Percentiles rank a stretch among this genome's conserved stretches.
These are phyloP conservation scores for Colletotrichum destructivum DNA, from an alignment of 2,329 filamentous ascomycete genomes.

Conservation along the genomic window DNA sequence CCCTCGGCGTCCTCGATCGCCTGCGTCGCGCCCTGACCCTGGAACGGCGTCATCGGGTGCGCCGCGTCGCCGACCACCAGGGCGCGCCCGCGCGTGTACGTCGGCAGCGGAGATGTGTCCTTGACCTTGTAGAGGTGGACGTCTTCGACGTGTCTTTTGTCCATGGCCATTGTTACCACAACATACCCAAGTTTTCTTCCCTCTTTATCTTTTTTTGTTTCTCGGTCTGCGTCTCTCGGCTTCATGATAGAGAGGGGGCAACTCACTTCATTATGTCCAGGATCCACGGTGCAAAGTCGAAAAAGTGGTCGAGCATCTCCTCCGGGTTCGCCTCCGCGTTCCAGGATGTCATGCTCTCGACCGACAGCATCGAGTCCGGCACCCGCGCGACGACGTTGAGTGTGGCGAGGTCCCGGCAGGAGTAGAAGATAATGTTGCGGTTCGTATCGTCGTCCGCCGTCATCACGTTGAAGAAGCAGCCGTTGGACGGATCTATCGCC, in stretches of 20 bases:
- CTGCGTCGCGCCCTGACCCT: slow-evolving; percentile 36
- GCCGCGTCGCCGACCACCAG: slow-evolving; percentile 39
- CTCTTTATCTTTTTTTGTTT: background rate
- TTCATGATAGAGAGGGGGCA: no score
- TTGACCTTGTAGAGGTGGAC: slow-evolving; percentile 31
- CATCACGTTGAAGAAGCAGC: slow-evolving; percentile 31
- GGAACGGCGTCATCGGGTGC: slow-evolving; percentile 41
- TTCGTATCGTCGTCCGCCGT: slow-evolving; percentile 23
- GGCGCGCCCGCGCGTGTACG: slow-evolving; percentile 49
- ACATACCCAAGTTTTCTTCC: no score
- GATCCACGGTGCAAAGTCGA: slow-evolving; percentile 36
- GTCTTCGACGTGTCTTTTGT: slow-evolving; percentile 15
- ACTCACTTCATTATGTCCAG: slow-evolving; percentile 31
- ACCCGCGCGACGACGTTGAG: slow-evolving; percentile 33
- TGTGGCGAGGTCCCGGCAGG: slow-evolving; percentile 21
- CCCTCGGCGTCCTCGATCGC: slow-evolving; percentile 39
- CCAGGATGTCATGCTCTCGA: slow-evolving; percentile 32
- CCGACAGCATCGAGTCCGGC: slow-evolving; percentile 11
- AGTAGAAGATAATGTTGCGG: slow-evolving; percentile 36
- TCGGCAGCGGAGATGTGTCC: slow-evolving; percentile 57
- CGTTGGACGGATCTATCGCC: slow-evolving; percentile 18
- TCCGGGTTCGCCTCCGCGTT: slow-evolving; percentile 17
- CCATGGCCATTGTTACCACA: no score
- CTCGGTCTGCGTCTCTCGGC: no score
- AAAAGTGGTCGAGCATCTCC: slow-evolving; percentile 24